Conservation (phyloP, 2,329 filamentous ascomycete genomes). For the Ophiosphaerella korrae region DNA sequence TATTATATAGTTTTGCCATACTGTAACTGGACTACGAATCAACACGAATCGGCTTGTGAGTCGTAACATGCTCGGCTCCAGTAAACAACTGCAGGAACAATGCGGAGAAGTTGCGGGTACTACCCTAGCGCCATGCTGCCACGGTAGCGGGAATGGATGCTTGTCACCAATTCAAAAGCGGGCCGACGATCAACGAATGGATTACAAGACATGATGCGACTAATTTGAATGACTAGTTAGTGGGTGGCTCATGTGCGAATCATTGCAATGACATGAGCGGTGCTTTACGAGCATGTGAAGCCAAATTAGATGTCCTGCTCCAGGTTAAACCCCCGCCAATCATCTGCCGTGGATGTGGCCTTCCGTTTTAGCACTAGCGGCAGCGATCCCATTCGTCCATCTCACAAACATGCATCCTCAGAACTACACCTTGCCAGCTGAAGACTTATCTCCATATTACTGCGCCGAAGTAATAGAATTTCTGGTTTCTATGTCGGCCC, state of each 20-base stretch:
- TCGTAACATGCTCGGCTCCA: constrained; percentile 2
- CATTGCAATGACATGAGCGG: neutral
- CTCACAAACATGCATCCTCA: constrained; percentile 1
- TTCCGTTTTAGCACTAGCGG: constrained; percentile 22
- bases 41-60: neutral
- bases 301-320: constrained; percentile 18
- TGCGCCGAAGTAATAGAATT: too few species aligned
- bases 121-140: constrained; percentile 16
- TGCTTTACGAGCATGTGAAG: constrained; percentile 20
- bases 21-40: neutral
- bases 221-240: constrained; percentile 17
- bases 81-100: constrained; percentile 13
- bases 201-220: constrained; percentile 10
- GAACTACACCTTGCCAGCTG: constrained; percentile 4
- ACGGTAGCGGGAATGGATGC: constrained; percentile 8
- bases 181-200: constrained; percentile 23
- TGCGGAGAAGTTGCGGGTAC: constrained; percentile 11
- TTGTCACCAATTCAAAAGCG: constrained; percentile 7
- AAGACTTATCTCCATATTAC: constrained; percentile 1
- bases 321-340: constrained; percentile 21
- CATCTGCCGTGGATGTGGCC: constrained; percentile 18
- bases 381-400: constrained; percentile 2
- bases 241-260: constrained; percentile 13
- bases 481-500: too few species aligned
- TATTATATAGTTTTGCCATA: constrained; percentile 7